These are phyloP conservation scores for Aspergillus hortae DNA, from an alignment of 2,329 filamentous ascomycete genomes.

Conservation along the genomic window DNA sequence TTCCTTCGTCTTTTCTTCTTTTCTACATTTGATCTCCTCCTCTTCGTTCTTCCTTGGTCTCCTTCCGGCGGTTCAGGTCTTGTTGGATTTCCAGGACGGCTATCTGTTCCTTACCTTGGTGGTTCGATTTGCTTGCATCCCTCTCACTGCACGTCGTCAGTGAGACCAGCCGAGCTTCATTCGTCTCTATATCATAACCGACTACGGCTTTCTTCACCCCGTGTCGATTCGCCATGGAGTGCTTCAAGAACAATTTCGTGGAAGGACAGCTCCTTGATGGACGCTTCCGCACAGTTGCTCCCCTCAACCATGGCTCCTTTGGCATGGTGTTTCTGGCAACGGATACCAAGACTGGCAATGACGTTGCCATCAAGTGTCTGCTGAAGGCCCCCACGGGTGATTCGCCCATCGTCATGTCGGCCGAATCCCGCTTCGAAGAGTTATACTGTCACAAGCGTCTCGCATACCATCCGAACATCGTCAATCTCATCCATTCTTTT, in stretches of 20 bases:
- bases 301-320: constrained; percentile 97
- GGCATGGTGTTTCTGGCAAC: constrained; percentile 96
- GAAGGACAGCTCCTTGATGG: constrained; percentile 48
- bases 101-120: constrained; percentile 24
- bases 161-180: too few species aligned
- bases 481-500: constrained; percentile 87
- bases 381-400: constrained; percentile 71
- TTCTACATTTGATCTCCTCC: constrained; percentile 19
- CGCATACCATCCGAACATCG: constrained; percentile 80
- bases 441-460: constrained; percentile 72
- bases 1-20: constrained; percentile 19
- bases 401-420: constrained; percentile 60
- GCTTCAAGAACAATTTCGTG: constrained; percentile 34
- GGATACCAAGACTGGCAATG: constrained; percentile 70
- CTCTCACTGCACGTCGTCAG: not conserved
- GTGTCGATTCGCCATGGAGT: constrained; percentile 28
- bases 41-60: constrained; percentile 14
- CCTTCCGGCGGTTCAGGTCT: constrained; percentile 19
- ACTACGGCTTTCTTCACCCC: constrained; percentile 5
- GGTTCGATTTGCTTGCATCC: constrained; percentile 18
- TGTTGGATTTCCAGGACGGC: constrained; percentile 21
- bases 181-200: not conserved
- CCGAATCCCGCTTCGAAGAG: constrained; percentile 68
- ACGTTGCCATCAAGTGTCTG: constrained; percentile 93
- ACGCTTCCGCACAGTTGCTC: constrained; percentile 86